Base-by-base conservation (phyloP, 768 basidiomycete genomes). In the Termitomyces sp. region DNA sequence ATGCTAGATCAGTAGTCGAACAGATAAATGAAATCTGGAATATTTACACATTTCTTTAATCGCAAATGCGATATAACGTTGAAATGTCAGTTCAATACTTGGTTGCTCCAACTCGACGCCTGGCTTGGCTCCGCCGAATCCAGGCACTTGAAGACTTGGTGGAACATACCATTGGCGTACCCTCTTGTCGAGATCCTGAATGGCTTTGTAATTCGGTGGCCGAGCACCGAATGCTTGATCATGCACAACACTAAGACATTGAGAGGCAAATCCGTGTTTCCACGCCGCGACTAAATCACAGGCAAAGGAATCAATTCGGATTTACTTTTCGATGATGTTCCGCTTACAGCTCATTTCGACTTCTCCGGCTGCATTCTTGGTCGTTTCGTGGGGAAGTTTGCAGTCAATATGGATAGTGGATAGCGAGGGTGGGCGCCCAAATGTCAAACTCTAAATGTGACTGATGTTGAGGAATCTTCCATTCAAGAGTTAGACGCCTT, bases 351-450 rank as follows among this genome's bases (percentile, higher is more conserved):
- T 74, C 83, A 86, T 85, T 60, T 87, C 85, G 3, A 76, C 64
- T 52, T 85, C 81, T 5, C 80, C 81, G 16, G 67, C 64, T 23
- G 70, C 71, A 56, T 75, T 78, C 48, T 69, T 74, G n/a, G 68
- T 67, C 1, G 74, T 69, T 23, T 76, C 70, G 63, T 77, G 72
- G 7, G 84, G 77, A 56, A 81, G 69, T 59, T 80, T 77, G 58
- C 76, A 74, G 62, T 85, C 81, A 57, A 84, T 71, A 64, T 85
- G 84, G 9, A 77, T 65, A 23, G 76, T 70, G 2, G 82, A 76
- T 52, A 88, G 77, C 6, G 86, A 86, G 3, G 86, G 86, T 3
- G 86, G 86, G 7, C 86, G 78, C 52, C 86, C 86, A 67, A 83
- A 88, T 10, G 85, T 88, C 55, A 89, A 67, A 63, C 85, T 86